Evolutionary conservation across 176 grass and related monocot species (phyloP), one percentile per base, ranked within the genome.

Genomic region (Rhynchospora breviuscula): DNA sequence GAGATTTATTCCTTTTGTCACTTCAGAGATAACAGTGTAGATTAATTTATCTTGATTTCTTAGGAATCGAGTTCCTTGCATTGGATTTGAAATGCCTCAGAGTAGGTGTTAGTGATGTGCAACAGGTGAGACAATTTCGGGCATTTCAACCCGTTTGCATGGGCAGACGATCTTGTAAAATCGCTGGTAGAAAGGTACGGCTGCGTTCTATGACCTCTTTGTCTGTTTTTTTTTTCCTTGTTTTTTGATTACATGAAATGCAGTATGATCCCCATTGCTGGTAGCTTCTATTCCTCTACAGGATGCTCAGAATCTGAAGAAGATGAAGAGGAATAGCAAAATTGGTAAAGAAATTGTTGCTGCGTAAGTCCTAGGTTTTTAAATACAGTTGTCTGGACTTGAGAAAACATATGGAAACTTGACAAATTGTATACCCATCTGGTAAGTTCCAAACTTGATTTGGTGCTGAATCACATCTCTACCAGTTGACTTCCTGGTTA

Each of bases 261-360:
- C 67, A 63, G 22, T 76, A 5, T 79, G 17, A 43, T 79, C 67
- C 63, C 12, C 35, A 60, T 45, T 54, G 60, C 10, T 49, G 46
- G 26, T 51, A 84, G n/a, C 63, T 86, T 77, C 71, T 68, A 72
- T 84, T 70, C 70, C 87, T 84, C 7, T 40, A 49, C 89, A 98
- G 96, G 96, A 89, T 89, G 86, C 96, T 33, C 92, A 98, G 23
- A 95, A 98, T 85, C 77, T 98, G 86, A 98, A 95, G 59, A 95
- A 93, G 85, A 98, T 95, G 95, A 98, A 98, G 84, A 90, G 91
- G 56, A 98, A 98, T 60, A 91, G 92, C 86, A 98, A 98, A 90
- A 93, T 98, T 59, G 91, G 92, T 47, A 98, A 98, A 89, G 95
- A 95, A 91, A 93, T 98, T 45, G 95, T 93, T 84, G 81, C 92